Base-by-base conservation (phyloP, 2,329 filamentous ascomycete genomes). In the Aschersonia sp. region DNA sequence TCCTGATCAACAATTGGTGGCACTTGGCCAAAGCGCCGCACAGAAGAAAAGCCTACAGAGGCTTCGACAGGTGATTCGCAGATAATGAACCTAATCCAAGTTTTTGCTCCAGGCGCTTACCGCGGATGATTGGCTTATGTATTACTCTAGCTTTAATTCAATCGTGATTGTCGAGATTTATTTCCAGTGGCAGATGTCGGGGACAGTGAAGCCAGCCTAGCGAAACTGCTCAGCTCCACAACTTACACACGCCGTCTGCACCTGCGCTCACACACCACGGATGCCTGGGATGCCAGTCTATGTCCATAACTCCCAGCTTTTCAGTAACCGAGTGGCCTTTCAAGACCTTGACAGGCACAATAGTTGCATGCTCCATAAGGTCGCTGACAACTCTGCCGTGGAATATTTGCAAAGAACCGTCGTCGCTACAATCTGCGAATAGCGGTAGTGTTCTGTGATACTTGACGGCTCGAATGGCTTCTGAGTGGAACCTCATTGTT, bases 311-410 rank as follows among this genome's bases (percentile, higher is more conserved):
- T 54, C 92, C 92, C 50, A 98, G 68, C 55, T 89, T 84, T 60
- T 79, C 84, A 60, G 85, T 84, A 3, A 97, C 81, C 66, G 84
- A 85, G 68, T 98, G 92, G 1, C 92, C 92, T 59, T 79, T 84
- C 45, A 98, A 74, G 59, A 94, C 88, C 74, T 97, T 98, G 53
- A 98, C 75, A 6, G 92, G 92, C 46, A 97, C 92, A 59, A 98
- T 95, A 10, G 84, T 94, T 5, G 92, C 89, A 60, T 95, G 95
- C 70, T 94, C 89, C 78, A 98, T 87, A 62, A 95, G 73, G 63
- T 98, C 92, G 51, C 82, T 88, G 31, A 94, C 89, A 31, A 97
- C 91, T 67, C 91, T 94, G 49, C 89, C 91, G 63, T 97, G 91
- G 78, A 97, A 97, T 47, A 98, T 85, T 65, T 98, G 92, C 54